Conservation (phyloP, 352 stramenopile genomes). For the Stramenopiles sp. region DNA sequence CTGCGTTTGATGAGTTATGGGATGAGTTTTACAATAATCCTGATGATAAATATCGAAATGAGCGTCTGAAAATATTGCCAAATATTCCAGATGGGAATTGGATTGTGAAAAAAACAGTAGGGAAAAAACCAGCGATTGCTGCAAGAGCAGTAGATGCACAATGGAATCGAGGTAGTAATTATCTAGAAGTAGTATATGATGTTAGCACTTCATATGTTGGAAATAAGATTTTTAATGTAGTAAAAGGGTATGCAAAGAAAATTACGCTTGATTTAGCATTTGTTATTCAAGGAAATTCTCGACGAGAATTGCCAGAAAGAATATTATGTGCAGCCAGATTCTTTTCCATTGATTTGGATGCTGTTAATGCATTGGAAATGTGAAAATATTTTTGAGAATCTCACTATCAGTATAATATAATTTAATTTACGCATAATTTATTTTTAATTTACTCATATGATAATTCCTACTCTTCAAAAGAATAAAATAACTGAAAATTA, state of each 20-base stretch:
- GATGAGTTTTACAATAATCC: too few relatives aligned
- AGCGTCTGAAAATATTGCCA: slow-evolving; percentile 67
- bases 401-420: too few relatives aligned
- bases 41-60: slow-evolving; percentile 35
- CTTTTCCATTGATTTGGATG: slow-evolving; percentile 38
- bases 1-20: too few relatives aligned
- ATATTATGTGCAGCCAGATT: slow-evolving; percentile 36
- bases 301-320: slow-evolving; percentile 44
- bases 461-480: too few relatives aligned
- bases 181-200: slow-evolving; percentile 61
- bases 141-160: slow-evolving; percentile 57
- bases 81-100: slow-evolving; percentile 50
- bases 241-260: background rate
- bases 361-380: too few relatives aligned
- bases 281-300: slow-evolving; percentile 39
- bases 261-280: slow-evolving; percentile 53
- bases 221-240: slow-evolving; percentile 42
- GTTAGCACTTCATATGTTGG: slow-evolving; percentile 45
- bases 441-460: too few relatives aligned
- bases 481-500: too few relatives aligned
- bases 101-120: slow-evolving; percentile 48
- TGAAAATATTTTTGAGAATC: too few relatives aligned
- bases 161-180: slow-evolving; percentile 49
- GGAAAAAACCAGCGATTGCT: slow-evolving; percentile 50
- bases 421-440: too few relatives aligned